These are phyloP conservation scores for Wallacemonas sp. DNA, from an alignment of 208 protist genomes.

Conservation along the genomic window DNA sequence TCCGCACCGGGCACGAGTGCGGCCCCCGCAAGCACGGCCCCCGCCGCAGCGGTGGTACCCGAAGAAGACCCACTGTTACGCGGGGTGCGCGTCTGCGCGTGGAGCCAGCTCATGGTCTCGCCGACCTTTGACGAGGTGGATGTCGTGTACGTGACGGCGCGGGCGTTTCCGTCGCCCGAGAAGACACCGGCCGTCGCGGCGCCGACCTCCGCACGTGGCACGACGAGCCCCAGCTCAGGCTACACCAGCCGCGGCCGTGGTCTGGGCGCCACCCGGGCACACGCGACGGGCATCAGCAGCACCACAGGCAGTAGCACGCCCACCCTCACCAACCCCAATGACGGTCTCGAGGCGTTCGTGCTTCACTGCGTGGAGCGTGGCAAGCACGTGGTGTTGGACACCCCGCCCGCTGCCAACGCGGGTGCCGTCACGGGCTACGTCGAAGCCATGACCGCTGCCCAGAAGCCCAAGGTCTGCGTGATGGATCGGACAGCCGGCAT, in stretches of 20 bases:
- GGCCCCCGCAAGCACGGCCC: not conserved
- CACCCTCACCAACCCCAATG: not conserved
- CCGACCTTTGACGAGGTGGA: slow-evolving; percentile 6
- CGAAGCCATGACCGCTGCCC: not conserved
- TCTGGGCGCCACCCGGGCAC: not conserved
- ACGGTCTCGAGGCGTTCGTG: slow-evolving; percentile 18
- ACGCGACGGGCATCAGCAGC: not conserved
- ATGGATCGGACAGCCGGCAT: slow-evolving; percentile 15
- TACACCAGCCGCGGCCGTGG: not conserved
- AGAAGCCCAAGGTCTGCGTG: slow-evolving; percentile 15
- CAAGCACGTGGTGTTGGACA: slow-evolving; percentile 24
- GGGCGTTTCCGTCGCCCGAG: slow-evolving; percentile 1
- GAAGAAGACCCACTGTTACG: slow-evolving; percentile 8
- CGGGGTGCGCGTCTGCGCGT: not conserved
- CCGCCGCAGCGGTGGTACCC: not conserved
- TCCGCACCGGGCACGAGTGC: not conserved
- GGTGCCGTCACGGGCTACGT: not conserved
- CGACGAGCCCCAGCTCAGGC: not conserved
- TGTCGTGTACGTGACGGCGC: slow-evolving; percentile 10
- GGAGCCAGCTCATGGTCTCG: slow-evolving; percentile 11
- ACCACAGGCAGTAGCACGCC: not conserved
- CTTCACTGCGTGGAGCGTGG: slow-evolving; percentile 18
- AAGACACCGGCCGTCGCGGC: slow-evolving; percentile 1
- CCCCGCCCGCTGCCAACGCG: not conserved
- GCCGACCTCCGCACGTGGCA: not conserved